Evolutionary conservation across 1,284 basidiomycete species (phyloP).

Genomic region (Volvariella volvacea): DNA sequence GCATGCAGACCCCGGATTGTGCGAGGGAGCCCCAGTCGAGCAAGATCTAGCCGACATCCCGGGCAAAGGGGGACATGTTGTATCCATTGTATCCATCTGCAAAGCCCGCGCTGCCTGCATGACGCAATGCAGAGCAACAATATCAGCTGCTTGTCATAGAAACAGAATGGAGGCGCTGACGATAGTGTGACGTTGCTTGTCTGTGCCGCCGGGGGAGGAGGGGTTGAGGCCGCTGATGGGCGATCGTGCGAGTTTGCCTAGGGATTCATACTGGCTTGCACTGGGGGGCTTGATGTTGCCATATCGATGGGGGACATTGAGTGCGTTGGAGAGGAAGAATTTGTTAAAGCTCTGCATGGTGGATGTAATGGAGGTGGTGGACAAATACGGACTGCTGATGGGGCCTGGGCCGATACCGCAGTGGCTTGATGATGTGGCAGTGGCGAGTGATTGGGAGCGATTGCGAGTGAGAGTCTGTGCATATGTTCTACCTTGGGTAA

Average conservation of each 20-base stretch:
- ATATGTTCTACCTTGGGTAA: conserved; percentile 48
- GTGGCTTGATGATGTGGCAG: conserved; percentile 22
- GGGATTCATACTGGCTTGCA: conserved; percentile 56
- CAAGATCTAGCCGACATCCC: conserved; percentile 72
- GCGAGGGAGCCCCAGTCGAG: too few species aligned
- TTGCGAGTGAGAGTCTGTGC: conserved; percentile 58
- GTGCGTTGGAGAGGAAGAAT: conserved; percentile 37
- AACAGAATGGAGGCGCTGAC: neutral
- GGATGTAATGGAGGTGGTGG: conserved; percentile 19
- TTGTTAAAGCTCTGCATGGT: conserved; percentile 53
- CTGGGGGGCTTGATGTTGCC: conserved; percentile 57
- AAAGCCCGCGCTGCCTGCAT: conserved; percentile 28
- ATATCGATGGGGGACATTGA: conserved; percentile 44
- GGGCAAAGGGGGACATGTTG: conserved; percentile 76
- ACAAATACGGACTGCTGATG: conserved; percentile 32
- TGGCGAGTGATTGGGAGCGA: conserved; percentile 69
- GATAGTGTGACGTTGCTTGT: neutral
- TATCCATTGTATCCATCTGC: conserved; percentile 57
- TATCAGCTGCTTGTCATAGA: too few species aligned
- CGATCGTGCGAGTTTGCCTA: conserved; percentile 49
- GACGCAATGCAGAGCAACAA: too few species aligned
- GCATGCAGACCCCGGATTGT: conserved; percentile 93
- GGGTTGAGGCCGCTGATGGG: conserved; percentile 37
- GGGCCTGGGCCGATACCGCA: conserved; percentile 29
- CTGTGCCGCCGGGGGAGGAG: conserved; percentile 27